Percentiles rank a stretch among this genome's conserved stretches.
Evolutionary conservation across 2,329 filamentous ascomycete genomes (phyloP).

Genomic region (Exophiala dermatitidis): DNA sequence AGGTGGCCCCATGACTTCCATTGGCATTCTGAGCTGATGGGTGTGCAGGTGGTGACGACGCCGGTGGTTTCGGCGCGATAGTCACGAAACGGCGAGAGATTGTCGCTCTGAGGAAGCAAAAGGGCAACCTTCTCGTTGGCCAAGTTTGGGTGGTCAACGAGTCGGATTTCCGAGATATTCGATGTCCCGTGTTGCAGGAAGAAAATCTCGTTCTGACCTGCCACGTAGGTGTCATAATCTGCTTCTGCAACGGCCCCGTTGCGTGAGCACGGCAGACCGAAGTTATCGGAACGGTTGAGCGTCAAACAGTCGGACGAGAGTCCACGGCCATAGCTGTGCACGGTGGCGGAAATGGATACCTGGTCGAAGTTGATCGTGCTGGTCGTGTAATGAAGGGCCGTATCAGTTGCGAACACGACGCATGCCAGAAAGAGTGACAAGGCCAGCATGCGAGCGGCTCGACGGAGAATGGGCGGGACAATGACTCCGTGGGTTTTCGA

Average conservation of each 20-base stretch:
- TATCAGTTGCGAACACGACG: slow-evolving; percentile 20
- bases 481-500: slow-evolving; percentile 11
- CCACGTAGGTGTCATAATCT: slow-evolving; percentile 10
- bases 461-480: slow-evolving; percentile 17
- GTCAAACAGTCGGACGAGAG: slow-evolving; percentile 18
- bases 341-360: slow-evolving; percentile 3
- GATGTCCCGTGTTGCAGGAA: slow-evolving; percentile 19
- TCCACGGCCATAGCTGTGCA: slow-evolving; percentile 15
- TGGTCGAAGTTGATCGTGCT: slow-evolving; percentile 19
- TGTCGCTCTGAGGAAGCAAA: slow-evolving; percentile 14
- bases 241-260: slow-evolving; percentile 1
- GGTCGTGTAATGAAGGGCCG: slow-evolving; percentile 22
- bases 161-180: slow-evolving; percentile 15
- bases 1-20: slow-evolving; percentile 12
- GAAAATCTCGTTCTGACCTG: slow-evolving; percentile 21
- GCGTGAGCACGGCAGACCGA: slow-evolving; percentile 23
- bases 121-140: slow-evolving; percentile 14
- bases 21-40: slow-evolving; percentile 17
- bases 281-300: slow-evolving; percentile 21
- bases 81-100: slow-evolving; percentile 13
- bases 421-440: slow-evolving; percentile 18
- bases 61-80: slow-evolving; percentile 20
- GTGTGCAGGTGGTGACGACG: slow-evolving; percentile 20
- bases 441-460: slow-evolving; percentile 15
- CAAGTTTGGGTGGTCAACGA: slow-evolving; percentile 2